These are phyloP conservation scores for Balakata baccata DNA, from an alignment of 345 rosid genomes.

Conservation along the genomic window DNA sequence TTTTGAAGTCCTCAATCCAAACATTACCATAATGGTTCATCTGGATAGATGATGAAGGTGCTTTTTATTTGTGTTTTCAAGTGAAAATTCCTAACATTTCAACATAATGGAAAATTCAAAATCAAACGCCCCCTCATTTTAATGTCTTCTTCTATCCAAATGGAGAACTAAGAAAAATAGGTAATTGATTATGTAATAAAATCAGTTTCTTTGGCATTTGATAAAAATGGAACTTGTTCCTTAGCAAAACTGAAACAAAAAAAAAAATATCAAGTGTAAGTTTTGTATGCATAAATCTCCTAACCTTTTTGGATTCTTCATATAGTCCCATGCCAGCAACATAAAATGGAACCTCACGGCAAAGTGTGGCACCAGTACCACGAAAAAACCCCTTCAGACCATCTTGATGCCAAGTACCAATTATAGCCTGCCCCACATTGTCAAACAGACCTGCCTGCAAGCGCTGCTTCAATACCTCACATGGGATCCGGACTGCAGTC, in stretches of 20 bases:
- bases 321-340: conserved; percentile 94
- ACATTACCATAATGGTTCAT: too few relatives aligned
- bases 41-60: too few relatives aligned
- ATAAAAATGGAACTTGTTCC: not conserved
- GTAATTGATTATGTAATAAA: not conserved
- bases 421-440: conserved; percentile 86
- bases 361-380: conserved; percentile 94
- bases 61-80: too few relatives aligned
- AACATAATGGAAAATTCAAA: too few relatives aligned
- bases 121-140: too few relatives aligned
- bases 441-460: conserved; percentile 85
- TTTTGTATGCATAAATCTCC: not conserved
- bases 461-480: conserved; percentile 97
- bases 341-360: conserved; percentile 94
- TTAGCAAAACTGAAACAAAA: not conserved
- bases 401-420: conserved; percentile 92
- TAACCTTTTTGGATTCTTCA: conserved; percentile 93
- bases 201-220: not conserved
- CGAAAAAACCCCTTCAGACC: conserved; percentile 92
- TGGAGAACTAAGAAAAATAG: too few relatives aligned
- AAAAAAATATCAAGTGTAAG: not conserved
- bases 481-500: conserved; percentile 89
- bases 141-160: too few relatives aligned
- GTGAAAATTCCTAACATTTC: too few relatives aligned
- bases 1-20: too few relatives aligned